phyloP scores from a whole-genome alignment of 495 filamentous ascomycete genomes.

The Podospora anserina region DNA sequence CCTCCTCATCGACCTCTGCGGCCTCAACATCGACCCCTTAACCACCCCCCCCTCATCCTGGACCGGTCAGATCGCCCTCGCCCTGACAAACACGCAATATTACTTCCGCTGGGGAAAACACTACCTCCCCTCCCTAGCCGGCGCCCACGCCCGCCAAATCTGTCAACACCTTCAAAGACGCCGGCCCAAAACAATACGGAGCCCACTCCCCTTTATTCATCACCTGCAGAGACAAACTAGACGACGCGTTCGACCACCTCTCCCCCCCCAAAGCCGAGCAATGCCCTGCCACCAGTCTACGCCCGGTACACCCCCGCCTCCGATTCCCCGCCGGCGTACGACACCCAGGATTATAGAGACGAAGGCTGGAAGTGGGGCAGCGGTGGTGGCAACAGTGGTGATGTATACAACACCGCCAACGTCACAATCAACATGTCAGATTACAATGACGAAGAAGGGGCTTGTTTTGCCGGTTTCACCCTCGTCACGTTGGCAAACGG shows the following conservation, averaged over 20 bases:
- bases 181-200: constrained; percentile 44
- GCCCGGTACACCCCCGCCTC: background rate
- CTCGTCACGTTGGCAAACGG: constrained; percentile 33
- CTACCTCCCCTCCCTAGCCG: constrained; percentile 43
- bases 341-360: background rate
- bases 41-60: constrained; percentile 5
- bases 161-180: constrained; percentile 49
- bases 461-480: constrained; percentile 40
- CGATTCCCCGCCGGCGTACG: background rate
- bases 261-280: constrained; percentile 36
- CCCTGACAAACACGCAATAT: constrained; percentile 27
- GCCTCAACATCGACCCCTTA: constrained; percentile 18
- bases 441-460: background rate
- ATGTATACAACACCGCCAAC: background rate
- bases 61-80: constrained; percentile 39
- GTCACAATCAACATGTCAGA: background rate
- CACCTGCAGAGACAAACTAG: constrained; percentile 36
- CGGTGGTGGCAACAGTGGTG: background rate
- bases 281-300: background rate
- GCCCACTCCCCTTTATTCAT: constrained; percentile 35
- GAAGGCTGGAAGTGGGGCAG: background rate
- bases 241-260: constrained; percentile 38
- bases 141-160: constrained; percentile 42
- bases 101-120: constrained; percentile 44
- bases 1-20: constrained; percentile 33